Evolutionary conservation across 208 protist species (phyloP).

Genomic region (Leishmania turanica): DNA sequence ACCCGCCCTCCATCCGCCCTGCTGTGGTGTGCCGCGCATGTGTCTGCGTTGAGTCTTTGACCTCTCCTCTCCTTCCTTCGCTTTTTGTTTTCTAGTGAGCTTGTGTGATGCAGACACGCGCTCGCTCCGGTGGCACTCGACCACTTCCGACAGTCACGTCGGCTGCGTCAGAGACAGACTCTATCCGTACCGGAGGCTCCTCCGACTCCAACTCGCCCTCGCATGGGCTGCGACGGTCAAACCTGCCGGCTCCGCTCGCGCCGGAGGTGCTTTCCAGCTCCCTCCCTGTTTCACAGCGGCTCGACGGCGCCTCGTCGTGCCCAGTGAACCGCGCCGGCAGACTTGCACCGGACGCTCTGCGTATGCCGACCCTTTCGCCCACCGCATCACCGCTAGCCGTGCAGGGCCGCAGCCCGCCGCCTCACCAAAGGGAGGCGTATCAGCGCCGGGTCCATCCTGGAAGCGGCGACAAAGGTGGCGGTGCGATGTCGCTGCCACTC

Average conservation of each 20-base stretch:
- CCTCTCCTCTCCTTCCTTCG: too few relatives aligned
- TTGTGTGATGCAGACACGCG: slow-evolving; percentile 24
- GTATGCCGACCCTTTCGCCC: slow-evolving; percentile 21
- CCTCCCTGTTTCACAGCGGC: slow-evolving; percentile 2
- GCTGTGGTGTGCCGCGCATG: not conserved
- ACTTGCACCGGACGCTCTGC: not conserved
- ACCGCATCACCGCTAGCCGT: slow-evolving; percentile 3
- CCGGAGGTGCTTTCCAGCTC: slow-evolving; percentile 8
- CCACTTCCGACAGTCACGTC: not conserved
- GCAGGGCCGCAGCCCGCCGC: slow-evolving; percentile 10
- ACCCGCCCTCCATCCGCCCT: not conserved
- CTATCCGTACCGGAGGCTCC: slow-evolving; percentile 6
- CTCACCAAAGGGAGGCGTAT: not conserved
- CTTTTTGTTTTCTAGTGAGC: slow-evolving; percentile 3
- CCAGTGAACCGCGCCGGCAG: slow-evolving; percentile 5
- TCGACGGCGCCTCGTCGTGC: slow-evolving; percentile 7
- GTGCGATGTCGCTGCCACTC: not conserved
- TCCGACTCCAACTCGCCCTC: slow-evolving; percentile 3
- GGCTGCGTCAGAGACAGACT: not conserved
- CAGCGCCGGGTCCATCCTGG: not conserved
- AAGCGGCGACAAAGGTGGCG: not conserved
- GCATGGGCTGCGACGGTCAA: slow-evolving; percentile 4
- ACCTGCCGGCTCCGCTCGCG: slow-evolving; percentile 14
- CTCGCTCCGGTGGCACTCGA: slow-evolving; percentile 7
- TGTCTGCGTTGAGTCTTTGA: not conserved